These are phyloP conservation scores for Galeopsis tetrahit DNA, from an alignment of 257 asterid species.

Conservation along the genomic window DNA sequence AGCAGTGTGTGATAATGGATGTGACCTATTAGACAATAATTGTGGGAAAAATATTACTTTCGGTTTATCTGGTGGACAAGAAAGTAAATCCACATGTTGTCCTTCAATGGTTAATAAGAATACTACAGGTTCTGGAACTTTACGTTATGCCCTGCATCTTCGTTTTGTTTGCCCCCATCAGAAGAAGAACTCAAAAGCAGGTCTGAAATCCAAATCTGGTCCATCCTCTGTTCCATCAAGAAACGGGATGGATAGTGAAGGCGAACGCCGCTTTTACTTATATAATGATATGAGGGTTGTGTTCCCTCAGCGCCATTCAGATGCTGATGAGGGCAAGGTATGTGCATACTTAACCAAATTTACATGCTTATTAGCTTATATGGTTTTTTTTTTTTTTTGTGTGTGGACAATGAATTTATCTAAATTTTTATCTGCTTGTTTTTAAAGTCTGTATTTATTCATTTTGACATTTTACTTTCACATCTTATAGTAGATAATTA, in stretches of 20 bases:
- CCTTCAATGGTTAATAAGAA: conserved; percentile 65
- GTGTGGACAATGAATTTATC: neutral
- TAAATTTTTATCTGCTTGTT: neutral
- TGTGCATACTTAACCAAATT: conserved; percentile 27
- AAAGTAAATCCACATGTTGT: conserved; percentile 42
- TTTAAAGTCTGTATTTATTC: neutral
- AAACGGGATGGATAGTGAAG: conserved; percentile 44
- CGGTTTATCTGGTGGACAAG: conserved; percentile 42
- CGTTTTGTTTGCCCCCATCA: conserved; percentile 73
- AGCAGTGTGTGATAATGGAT: conserved; percentile 34
- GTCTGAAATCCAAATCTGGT: conserved; percentile 56
- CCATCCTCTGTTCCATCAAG: conserved; percentile 58
- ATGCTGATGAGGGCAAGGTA: conserved; percentile 97
- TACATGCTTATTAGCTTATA: conserved; percentile 19
- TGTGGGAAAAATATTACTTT: conserved; percentile 29
- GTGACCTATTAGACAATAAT: conserved; percentile 34
- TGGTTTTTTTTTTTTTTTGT: too few relatives aligned
- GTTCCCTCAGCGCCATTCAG: conserved; percentile 95
- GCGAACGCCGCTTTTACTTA: conserved; percentile 78
- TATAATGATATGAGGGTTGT: conserved; percentile 89
- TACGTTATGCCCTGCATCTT: conserved; percentile 90
- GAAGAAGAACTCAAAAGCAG: conserved; percentile 55
- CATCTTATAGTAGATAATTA: neutral
- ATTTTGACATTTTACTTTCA: neutral
- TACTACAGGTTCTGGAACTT: conserved; percentile 60